Evolutionary conservation across 768 basidiomycete species (phyloP).

Genomic region (Boletus barrowsii): DNA sequence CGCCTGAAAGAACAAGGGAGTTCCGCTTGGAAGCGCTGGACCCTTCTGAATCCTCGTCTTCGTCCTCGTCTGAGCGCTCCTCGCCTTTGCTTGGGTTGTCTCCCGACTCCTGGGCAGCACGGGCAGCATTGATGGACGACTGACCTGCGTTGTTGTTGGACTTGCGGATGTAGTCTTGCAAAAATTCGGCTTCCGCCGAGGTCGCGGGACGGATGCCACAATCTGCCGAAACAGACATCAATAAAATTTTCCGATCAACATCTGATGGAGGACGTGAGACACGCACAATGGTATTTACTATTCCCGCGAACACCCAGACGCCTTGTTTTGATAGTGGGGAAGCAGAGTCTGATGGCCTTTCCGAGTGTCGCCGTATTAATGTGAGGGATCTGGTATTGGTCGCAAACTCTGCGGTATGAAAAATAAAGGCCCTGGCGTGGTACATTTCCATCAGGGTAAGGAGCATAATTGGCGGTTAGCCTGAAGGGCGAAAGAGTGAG

Average conservation of each 20-base stretch:
- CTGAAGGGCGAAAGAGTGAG: slow-evolving; percentile 40
- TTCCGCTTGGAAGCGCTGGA: slow-evolving; percentile 74
- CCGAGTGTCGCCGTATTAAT: slow-evolving; percentile 96
- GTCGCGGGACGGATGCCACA: slow-evolving; percentile 93
- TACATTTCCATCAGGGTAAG: slow-evolving; percentile 90
- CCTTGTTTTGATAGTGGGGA: slow-evolving; percentile 92
- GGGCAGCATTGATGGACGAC: slow-evolving; percentile 70
- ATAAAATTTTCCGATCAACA: slow-evolving; percentile 29
- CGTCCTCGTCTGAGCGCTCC: slow-evolving; percentile 78
- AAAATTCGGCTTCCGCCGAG: slow-evolving; percentile 85
- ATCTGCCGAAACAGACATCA: slow-evolving; percentile 48
- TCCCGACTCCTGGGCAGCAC: slow-evolving; percentile 66
- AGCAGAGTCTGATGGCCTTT: slow-evolving; percentile 90
- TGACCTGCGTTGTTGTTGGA: slow-evolving; percentile 85
- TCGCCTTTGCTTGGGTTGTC: slow-evolving; percentile 59
- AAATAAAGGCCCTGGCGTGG: slow-evolving; percentile 93
- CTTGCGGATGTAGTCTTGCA: slow-evolving; percentile 88
- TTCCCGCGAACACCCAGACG: slow-evolving; percentile 90
- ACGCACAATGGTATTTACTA: slow-evolving; percentile 93
- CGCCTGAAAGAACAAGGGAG: slow-evolving; percentile 63
- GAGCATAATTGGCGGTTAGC: slow-evolving; percentile 86
- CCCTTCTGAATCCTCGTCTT: slow-evolving; percentile 83
- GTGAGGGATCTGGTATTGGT: slow-evolving; percentile 89
- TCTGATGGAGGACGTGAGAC: slow-evolving; percentile 33
- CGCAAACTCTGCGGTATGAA: slow-evolving; percentile 87